Percentiles rank a stretch among this genome's conserved stretches.
These are phyloP conservation scores for Novymonas esmeraldas DNA, from an alignment of 208 protist species.

Conservation along the genomic window DNA sequence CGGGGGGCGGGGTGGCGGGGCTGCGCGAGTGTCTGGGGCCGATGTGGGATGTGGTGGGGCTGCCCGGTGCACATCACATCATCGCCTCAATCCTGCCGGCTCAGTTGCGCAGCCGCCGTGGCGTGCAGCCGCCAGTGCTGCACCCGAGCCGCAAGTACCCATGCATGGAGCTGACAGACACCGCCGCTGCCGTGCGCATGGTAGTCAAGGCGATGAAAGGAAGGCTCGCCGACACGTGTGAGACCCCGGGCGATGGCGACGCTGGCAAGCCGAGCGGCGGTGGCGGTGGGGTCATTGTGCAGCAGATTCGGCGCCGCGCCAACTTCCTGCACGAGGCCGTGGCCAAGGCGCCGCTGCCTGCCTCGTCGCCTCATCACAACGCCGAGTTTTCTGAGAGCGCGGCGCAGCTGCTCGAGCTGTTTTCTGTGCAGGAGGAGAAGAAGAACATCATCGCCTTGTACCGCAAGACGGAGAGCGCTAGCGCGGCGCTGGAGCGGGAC, in stretches of 20 bases:
- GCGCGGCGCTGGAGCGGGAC: constrained; percentile 56
- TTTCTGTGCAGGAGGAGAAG: constrained; percentile 53
- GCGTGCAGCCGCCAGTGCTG: constrained; percentile 48
- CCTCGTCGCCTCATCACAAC: constrained; percentile 20
- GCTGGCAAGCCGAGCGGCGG: constrained; percentile 15
- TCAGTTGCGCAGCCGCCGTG: constrained; percentile 62
- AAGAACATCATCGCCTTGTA: constrained; percentile 54
- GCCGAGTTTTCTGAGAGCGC: constrained; percentile 29
- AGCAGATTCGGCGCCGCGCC: constrained; percentile 23
- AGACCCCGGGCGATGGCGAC: constrained; percentile 21
- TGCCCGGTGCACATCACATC: constrained; percentile 38
- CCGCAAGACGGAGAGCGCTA: constrained; percentile 37
- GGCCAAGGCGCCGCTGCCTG: constrained; percentile 2
- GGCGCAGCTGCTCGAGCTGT: constrained; percentile 58
- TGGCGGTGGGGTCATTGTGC: constrained; percentile 28
- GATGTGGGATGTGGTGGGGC: constrained; percentile 58
- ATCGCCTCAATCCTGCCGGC: constrained; percentile 66
- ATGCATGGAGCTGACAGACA: constrained; percentile 37
- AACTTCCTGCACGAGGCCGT: constrained; percentile 23
- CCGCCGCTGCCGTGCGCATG: constrained; percentile 16
- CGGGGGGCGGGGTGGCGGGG: constrained; percentile 7
- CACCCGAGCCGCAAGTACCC: constrained; percentile 63
- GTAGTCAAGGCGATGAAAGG: constrained; percentile 59
- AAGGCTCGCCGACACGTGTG: constrained; percentile 33
- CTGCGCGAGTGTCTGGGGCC: constrained; percentile 41